A percentile compares a stretch with the other conserved stretches of the same genome.
phyloP scores from a whole-genome alignment of 2,329 filamentous ascomycete genomes.

The Tothia fuscella region DNA sequence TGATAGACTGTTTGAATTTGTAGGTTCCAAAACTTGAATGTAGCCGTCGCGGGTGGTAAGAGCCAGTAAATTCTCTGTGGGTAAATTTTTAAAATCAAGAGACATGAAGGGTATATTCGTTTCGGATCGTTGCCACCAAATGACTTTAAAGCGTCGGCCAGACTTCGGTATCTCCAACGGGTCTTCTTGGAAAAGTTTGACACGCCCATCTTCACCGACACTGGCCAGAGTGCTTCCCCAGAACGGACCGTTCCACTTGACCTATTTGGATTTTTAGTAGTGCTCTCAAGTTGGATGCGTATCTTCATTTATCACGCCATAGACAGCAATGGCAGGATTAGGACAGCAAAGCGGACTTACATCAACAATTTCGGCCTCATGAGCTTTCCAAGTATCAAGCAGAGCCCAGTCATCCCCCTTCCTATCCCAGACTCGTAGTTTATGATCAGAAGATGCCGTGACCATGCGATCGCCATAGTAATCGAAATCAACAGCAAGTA shows the following conservation, averaged over 20 bases:
- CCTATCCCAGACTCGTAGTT: conserved; percentile 80
- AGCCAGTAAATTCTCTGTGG: conserved; percentile 74
- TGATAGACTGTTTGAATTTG: conserved; percentile 67
- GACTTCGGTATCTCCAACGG: conserved; percentile 60
- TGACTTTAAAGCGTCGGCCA: conserved; percentile 67
- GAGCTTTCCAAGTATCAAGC: conserved; percentile 79
- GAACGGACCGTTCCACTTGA: conserved; percentile 87
- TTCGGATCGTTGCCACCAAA: conserved; percentile 49
- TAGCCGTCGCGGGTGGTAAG: conserved; percentile 73
- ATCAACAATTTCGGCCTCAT: conserved; percentile 82
- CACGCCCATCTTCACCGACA: conserved; percentile 78
- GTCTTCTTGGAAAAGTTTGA: conserved; percentile 90
- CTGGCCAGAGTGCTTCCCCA: conserved; percentile 81
- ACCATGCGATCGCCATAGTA: conserved; percentile 85
- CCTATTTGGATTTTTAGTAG: conserved; percentile 35
- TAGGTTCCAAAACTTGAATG: conserved; percentile 71
- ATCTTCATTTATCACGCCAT: background rate
- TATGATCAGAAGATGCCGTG: conserved; percentile 83
- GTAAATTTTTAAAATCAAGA: conserved; percentile 76
- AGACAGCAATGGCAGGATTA: background rate
- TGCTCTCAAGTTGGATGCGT: background rate
- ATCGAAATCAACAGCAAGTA: conserved; percentile 81
- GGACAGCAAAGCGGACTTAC: conserved; percentile 35
- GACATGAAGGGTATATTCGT: conserved; percentile 63
- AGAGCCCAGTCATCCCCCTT: conserved; percentile 67